These are phyloP conservation scores for Dendrobium chrysotoxum DNA, from an alignment of 106 monocot genomes.

Conservation along the genomic window DNA sequence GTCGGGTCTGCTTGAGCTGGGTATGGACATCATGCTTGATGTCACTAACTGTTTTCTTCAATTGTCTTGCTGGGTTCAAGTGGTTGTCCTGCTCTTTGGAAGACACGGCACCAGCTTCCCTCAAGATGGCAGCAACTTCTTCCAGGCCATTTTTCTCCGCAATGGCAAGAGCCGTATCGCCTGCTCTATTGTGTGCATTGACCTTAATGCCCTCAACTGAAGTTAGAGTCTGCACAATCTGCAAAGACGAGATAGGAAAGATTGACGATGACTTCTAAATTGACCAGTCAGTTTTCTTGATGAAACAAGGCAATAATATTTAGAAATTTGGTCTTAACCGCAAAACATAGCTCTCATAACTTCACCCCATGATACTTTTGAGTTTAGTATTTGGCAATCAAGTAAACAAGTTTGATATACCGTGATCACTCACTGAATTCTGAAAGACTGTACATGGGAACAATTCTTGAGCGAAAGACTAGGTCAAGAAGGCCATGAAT, in stretches of 20 bases:
- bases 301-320: too few species aligned
- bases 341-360: too few species aligned
- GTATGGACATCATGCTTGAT: constrained; percentile 56
- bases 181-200: constrained; percentile 46
- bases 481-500: too few species aligned
- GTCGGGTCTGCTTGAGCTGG: constrained; percentile 40
- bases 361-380: too few species aligned
- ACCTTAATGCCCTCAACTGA: constrained; percentile 20
- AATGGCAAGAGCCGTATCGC: constrained; percentile 51
- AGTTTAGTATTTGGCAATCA: too few species aligned
- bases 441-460: too few species aligned
- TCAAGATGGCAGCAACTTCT: constrained; percentile 22
- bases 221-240: constrained; percentile 49
- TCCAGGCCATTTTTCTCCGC: constrained; percentile 39
- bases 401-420: too few species aligned
- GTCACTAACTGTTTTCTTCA: constrained; percentile 48
- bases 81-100: constrained; percentile 2
- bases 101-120: constrained; percentile 21
- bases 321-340: too few species aligned
- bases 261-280: background rate
- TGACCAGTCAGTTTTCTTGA: background rate
- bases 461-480: too few species aligned
- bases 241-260: constrained; percentile 3
- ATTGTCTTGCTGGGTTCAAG: constrained; percentile 25
- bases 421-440: too few species aligned